Evolutionary conservation across 2,329 filamentous ascomycete genomes (phyloP), one percentile per base, ranked within the genome.

Genomic region (Talaromyces funiculosus): DNA sequence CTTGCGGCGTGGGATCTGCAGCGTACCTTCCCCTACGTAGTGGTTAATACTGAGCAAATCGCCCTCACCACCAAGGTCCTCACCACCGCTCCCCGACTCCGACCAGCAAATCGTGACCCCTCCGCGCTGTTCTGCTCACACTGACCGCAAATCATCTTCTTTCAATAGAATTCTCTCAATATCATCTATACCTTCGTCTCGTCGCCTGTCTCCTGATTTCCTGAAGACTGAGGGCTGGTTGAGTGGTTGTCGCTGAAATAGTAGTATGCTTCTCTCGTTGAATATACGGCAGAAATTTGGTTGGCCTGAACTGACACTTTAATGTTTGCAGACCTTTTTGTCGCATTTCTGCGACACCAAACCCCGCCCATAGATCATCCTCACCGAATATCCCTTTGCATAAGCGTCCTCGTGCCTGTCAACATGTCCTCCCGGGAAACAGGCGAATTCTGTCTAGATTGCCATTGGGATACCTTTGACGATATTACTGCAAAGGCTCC

Each of bases 381-480:
- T 51, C 53, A 65, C 62, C 53, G 54, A 29, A 53, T 26, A 43
- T 54, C 57, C 18, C 51, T 49, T 38, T 43, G 51, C 55, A 29
- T 37, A 45, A 57, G 42, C 16, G 57, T 35, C 24, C 20, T 40
- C 29, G 43, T n/a, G 33, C n/a, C 24, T 31, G 10, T 47, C 45
- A 26, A 53, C 16, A 75, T 75, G 73, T 65, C 68, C 55, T 66
- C 69, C 59, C 69, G 71, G 53, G 67, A 68, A 58, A 64, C 65
- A 45, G 68, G 69, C 54, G 69, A 73, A 57, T 75, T 72, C 63
- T 77, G 75, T 63, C 70, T 77, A 24, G 74, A 75, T 65, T 77
- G 74, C 62, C 73, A 74, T 47, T 77, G 74, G 75, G 72, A 76
- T 53, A 65, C 68, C 3, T 73, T 76, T 40, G 62, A 69, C 75